Conservation (phyloP, 78 protist genomes). For the Chrysochromulina tobinii region DNA sequence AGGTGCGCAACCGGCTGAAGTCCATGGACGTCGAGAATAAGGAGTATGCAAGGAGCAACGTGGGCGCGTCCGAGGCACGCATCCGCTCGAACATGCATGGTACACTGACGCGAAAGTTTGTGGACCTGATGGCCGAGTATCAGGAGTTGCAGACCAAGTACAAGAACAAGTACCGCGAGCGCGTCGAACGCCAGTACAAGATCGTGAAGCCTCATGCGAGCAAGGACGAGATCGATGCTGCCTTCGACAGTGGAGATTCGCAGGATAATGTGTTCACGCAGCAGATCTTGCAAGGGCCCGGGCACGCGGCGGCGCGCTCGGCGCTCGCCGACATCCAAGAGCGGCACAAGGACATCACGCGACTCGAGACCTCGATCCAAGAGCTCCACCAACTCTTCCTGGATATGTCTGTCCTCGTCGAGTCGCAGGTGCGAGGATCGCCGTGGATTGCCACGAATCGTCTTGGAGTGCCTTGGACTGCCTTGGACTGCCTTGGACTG, state of each 20-base stretch:
- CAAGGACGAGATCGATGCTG: slow-evolving; percentile 77
- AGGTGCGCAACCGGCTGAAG: slow-evolving; percentile 59
- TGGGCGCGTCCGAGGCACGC: slow-evolving; percentile 43
- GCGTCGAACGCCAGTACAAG: slow-evolving; percentile 75
- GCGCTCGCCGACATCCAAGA: slow-evolving; percentile 75
- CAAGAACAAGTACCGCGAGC: slow-evolving; percentile 69
- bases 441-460: no score
- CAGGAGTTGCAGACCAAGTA: slow-evolving; percentile 69
- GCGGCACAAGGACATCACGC: slow-evolving; percentile 73
- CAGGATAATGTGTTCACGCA: slow-evolving; percentile 67
- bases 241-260: slow-evolving; percentile 38
- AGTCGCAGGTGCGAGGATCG: not conserved
- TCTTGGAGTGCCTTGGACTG: no score
- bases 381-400: slow-evolving; percentile 83
- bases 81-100: slow-evolving; percentile 19
- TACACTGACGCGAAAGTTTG: slow-evolving; percentile 40
- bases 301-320: slow-evolving; percentile 57
- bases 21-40: slow-evolving; percentile 56
- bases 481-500: no score
- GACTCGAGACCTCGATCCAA: slow-evolving; percentile 68
- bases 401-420: slow-evolving; percentile 74
- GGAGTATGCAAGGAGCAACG: slow-evolving; percentile 24
- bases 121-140: slow-evolving; percentile 74
- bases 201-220: slow-evolving; percentile 80
- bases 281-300: slow-evolving; percentile 29